Percentiles rank a stretch among this genome's conserved stretches.
Conservation (phyloP, 169 alveolate genomes). For the Hepatocystis sp. region DNA sequence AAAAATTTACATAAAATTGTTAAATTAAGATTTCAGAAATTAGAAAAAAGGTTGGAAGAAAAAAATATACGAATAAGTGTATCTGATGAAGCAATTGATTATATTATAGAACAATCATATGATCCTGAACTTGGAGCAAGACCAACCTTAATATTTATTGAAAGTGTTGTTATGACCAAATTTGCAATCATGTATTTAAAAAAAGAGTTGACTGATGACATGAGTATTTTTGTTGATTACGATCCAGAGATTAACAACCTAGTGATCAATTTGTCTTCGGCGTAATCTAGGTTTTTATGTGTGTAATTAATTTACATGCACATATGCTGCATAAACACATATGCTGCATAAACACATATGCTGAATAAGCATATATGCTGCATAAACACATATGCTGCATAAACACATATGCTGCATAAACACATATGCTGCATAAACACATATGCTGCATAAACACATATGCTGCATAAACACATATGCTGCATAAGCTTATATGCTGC, state of each 20-base stretch:
- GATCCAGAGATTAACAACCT: conserved; percentile 13
- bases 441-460: too few species aligned
- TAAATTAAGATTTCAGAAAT: conserved; percentile 59
- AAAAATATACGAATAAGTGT: conserved; percentile 45
- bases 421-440: too few species aligned
- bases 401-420: too few species aligned
- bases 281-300: background rate
- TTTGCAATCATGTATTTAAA: conserved; percentile 68
- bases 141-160: conserved; percentile 72
- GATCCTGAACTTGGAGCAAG: conserved; percentile 77
- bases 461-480: too few species aligned
- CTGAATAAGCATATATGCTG: too few species aligned
- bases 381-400: too few species aligned
- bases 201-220: conserved; percentile 61
- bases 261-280: conserved; percentile 37
- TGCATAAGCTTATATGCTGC: too few species aligned
- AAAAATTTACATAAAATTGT: conserved; percentile 78
- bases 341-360: too few species aligned
- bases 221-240: conserved; percentile 59
- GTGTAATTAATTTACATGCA: background rate
- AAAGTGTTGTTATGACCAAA: conserved; percentile 75
- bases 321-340: background rate
- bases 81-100: conserved; percentile 61
- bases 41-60: conserved; percentile 70
- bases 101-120: conserved; percentile 68